Base-by-base conservation (phyloP, 2,329 filamentous ascomycete species). In the Diplodia scrobiculata region DNA sequence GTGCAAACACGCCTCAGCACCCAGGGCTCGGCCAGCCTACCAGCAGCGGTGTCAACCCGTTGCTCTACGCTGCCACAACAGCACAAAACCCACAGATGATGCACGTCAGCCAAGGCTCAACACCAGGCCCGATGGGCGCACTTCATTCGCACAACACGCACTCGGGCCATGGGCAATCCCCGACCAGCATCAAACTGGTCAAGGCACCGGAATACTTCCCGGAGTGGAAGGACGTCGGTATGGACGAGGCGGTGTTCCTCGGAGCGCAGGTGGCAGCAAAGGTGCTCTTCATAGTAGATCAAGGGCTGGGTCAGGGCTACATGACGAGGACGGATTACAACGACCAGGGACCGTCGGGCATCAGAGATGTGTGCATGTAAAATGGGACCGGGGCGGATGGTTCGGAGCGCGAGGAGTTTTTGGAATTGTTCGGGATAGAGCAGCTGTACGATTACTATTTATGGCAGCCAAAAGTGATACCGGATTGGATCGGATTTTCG, bases 31-130 rank as follows among this genome's bases (percentile, higher is more conserved):
- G n/a, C 41, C 64, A 82, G 83, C 78, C 62, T 82, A 84, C 65
- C 83, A 84, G 75, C 84, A 87, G 79, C 81, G 86, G 69, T 50
- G 92, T 97, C 53, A 97, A 98, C 75, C 93, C 94, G 14, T 88
- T 98, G 3, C 86, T 98, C 4, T 90, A 96, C 68, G 94, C 94
- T 4, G 95, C 95, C 1, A 97, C 94, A 0, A 92, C 90, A 2
- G 89, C 88, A 1, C 86, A 86, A 54, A 85, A 84, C 52, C 75
- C 82, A 52, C 78, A 82, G 62, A 80, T 84, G 66, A 77, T 77
- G 52, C 75, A 77, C 32, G 76, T 75, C 47, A 66, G 63, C 59
- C 63, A 48, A 27, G 65, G 65, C n/a, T 51, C 53, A 14, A 73
- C 75, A 63, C 64, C 64, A 13, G 64, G 64, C 32, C 55, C 65